Percentiles rank a stretch among this genome's conserved stretches.
Evolutionary conservation across 164 flowering plant genomes (phyloP).

Genomic region (Macadamia integrifolia): DNA sequence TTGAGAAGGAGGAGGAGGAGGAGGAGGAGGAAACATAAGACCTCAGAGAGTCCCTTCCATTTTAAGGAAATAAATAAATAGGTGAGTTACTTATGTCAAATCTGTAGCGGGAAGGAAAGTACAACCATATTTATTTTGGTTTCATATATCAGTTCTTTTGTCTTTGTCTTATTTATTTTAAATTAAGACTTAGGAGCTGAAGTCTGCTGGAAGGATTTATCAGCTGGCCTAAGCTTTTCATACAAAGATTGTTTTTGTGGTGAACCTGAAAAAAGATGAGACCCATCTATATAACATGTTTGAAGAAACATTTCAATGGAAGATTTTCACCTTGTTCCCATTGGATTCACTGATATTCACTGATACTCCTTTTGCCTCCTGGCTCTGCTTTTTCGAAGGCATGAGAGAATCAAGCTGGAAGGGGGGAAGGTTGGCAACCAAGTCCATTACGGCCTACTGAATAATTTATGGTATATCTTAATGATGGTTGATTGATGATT

Average conservation of each 20-base stretch:
- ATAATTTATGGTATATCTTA: no score
- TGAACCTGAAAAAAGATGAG: neutral
- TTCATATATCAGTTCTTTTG: neutral
- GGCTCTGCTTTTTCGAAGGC: no score
- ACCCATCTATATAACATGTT: neutral
- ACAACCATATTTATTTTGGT: neutral
- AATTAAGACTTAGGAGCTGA: neutral
- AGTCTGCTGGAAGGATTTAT: neutral
- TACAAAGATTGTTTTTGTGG: neutral
- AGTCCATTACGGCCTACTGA: no score
- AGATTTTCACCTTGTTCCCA: no score
- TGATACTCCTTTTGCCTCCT: no score
- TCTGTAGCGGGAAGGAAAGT: neutral
- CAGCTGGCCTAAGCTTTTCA: neutral
- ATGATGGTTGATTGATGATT: no score
- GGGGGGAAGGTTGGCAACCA: no score
- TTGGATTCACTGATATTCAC: no score
- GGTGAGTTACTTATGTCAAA: neutral
- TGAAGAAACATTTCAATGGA: neutral
- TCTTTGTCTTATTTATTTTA: neutral
- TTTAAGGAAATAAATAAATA: neutral
- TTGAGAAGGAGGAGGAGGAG: constrained; percentile 52
- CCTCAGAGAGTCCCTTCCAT: neutral
- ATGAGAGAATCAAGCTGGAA: no score
- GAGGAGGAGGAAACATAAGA: constrained; percentile 35